A percentile compares a stretch with the other conserved stretches of the same genome.
Conservation (phyloP, 805 yeast species). For the Starmera caribaea region DNA sequence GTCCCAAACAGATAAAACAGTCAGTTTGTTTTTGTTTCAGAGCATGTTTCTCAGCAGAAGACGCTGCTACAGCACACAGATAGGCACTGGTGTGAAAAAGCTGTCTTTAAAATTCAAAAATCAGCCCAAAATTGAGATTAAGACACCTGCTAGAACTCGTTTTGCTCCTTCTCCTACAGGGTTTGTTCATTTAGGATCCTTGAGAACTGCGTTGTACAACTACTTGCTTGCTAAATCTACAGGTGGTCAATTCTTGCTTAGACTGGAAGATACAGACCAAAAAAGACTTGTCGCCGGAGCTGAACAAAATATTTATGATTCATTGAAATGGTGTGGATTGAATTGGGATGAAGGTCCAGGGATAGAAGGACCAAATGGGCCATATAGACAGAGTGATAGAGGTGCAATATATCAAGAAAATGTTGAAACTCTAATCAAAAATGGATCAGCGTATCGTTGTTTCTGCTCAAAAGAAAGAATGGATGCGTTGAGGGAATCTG, state of each 20-base stretch:
- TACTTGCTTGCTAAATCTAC: constrained; percentile 73
- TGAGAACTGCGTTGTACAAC: constrained; percentile 89
- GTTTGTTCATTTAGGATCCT: constrained; percentile 82
- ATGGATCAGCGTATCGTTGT: constrained; percentile 78
- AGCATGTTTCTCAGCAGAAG: no score
- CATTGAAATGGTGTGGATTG: constrained; percentile 71
- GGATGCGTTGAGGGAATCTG: constrained; percentile 57
- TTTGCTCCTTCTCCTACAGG: constrained; percentile 99
- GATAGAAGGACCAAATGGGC: constrained; percentile 38
- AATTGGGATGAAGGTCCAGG: constrained; percentile 75
- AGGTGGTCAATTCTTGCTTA: constrained; percentile 67
- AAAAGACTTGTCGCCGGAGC: constrained; percentile 73
- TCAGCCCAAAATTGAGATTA: constrained; percentile 25
- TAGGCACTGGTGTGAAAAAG: no score
- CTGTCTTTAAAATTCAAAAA: no score
- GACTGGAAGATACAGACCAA: constrained; percentile 92
- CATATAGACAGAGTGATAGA: constrained; percentile 82
- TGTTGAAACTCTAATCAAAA: constrained; percentile 42
- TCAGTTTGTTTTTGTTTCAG: no score
- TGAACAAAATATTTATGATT: constrained; percentile 66
- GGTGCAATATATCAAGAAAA: constrained; percentile 53
- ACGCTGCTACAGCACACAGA: no score
- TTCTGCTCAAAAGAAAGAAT: constrained; percentile 78
- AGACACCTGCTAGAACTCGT: constrained; percentile 65
- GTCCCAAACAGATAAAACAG: no score